These are phyloP conservation scores for Citrus trifoliata DNA, from an alignment of 345 rosid species.

Conservation along the genomic window DNA sequence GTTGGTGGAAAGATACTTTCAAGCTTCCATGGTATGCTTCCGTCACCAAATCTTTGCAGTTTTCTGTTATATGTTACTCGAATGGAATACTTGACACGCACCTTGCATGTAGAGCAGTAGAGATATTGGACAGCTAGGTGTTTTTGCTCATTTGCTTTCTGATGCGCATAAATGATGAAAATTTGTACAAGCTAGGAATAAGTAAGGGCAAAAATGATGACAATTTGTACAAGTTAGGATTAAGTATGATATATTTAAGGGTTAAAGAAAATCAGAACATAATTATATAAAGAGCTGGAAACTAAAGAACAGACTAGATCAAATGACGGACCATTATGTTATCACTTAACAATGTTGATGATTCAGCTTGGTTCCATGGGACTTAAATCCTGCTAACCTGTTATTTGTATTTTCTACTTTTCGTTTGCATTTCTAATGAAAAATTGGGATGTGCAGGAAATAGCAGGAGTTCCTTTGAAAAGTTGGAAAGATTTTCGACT, in stretches of 20 bases:
- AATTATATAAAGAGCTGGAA: neutral
- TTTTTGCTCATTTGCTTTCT: neutral
- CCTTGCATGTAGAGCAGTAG: neutral
- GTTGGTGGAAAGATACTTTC: slow-evolving; percentile 96
- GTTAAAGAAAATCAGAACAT: neutral
- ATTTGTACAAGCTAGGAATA: neutral
- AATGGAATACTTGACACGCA: neutral
- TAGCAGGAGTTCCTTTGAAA: neutral
- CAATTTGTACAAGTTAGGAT: neutral
- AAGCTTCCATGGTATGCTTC: slow-evolving; percentile 87
- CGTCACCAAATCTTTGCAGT: neutral
- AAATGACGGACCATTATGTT: neutral
- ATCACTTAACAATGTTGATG: neutral
- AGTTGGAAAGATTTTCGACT: neutral
- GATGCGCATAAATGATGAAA: neutral
- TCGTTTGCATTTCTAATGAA: neutral
- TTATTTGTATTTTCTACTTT: neutral
- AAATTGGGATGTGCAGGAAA: slow-evolving; percentile 21
- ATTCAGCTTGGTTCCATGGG: neutral
- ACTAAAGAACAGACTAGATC: neutral
- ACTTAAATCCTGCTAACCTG: neutral
- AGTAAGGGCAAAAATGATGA: neutral
- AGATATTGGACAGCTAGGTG: neutral
- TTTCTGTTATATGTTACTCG: neutral
- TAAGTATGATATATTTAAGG: neutral